Base-by-base conservation (phyloP, 345 rosid species). In the Eucalyptus caleyi region DNA sequence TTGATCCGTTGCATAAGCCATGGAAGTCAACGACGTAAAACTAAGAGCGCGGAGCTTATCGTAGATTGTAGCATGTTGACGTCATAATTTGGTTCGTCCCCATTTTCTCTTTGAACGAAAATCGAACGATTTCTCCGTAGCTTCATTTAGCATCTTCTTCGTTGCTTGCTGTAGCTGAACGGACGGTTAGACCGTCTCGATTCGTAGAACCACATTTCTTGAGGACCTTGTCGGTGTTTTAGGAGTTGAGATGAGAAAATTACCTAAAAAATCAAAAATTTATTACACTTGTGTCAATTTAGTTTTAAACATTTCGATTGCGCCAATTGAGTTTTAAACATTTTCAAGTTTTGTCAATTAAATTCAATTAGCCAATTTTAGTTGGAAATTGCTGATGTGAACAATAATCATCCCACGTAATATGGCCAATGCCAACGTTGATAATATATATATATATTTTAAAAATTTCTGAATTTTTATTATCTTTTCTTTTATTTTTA, bases 391-490 rank as follows among this genome's bases (percentile, higher is more conserved):
- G 2, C 0, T 53, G 0, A 53, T 53, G 24, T 19, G 0, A 53
- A 53, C 2, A 1, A 53, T 53, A 53, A 19, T 1, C 2, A 0
- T 53, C 59, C 5, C 2, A 53, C 0, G 5, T 53, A 51, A 9
- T 1, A 7, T 0, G 2, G 2, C 2, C 4, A 53, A 53, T 53
- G 24, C 2, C 0, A 0, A 19, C 0, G 3, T 53, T 8, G 24
- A 7, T 1, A 53, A 19, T 19, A 19, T 53, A 21, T 21, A 53
- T 53, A 53, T n/a, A n/a, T n/a, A n/a, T n/a, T n/a, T n/a, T n/a
- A 7, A 53, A 53, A 53, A 53, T 3, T 18, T 51, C 9, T 53
- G 1, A 53, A 18, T 19, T 53, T 53, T 53, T 53, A 18, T 18
- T 7, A 51, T 53, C 54, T 51, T 51, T 0, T 3, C 4, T 18